Percentiles rank a stretch among this genome's conserved stretches.
Evolutionary conservation across 495 filamentous ascomycete genomes (phyloP).

Genomic region (Penicillium parvum): DNA sequence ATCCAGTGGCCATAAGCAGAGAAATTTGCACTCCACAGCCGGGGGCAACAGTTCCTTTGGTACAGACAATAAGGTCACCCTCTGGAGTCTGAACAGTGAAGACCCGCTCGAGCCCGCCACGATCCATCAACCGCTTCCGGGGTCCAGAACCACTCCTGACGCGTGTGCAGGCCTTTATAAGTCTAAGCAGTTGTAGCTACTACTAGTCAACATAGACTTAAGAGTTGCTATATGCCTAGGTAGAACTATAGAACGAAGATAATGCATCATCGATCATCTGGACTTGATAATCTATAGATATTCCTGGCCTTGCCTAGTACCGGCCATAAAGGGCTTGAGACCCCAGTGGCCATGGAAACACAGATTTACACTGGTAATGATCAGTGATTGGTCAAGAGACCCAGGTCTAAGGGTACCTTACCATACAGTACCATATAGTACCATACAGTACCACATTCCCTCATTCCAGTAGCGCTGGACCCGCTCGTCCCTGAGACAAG

Average conservation of each 20-base stretch:
- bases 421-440: background rate
- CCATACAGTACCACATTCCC: slow-evolving; percentile 7
- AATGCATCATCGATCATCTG: too few species aligned
- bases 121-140: slow-evolving; percentile 31
- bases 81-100: slow-evolving; percentile 4
- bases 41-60: slow-evolving; percentile 18
- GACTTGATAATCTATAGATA: too few species aligned
- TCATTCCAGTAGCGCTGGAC: slow-evolving; percentile 4
- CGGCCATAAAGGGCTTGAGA: background rate
- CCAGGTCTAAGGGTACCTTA: background rate
- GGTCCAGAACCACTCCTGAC: slow-evolving; percentile 25
- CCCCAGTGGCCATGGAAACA: background rate
- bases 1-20: background rate
- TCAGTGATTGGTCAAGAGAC: background rate
- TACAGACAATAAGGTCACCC: slow-evolving; percentile 9
- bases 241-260: background rate
- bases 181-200: background rate
- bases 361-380: background rate
- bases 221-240: background rate
- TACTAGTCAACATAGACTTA: background rate
- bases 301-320: background rate
- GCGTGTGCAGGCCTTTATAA: slow-evolving; percentile 16
- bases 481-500: slow-evolving; percentile 2
- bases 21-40: slow-evolving; percentile 14
- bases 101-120: slow-evolving; percentile 21